Evolutionary conservation across 164 flowering plant genomes (phyloP).

Genomic region (Nymphaea thermarum): DNA sequence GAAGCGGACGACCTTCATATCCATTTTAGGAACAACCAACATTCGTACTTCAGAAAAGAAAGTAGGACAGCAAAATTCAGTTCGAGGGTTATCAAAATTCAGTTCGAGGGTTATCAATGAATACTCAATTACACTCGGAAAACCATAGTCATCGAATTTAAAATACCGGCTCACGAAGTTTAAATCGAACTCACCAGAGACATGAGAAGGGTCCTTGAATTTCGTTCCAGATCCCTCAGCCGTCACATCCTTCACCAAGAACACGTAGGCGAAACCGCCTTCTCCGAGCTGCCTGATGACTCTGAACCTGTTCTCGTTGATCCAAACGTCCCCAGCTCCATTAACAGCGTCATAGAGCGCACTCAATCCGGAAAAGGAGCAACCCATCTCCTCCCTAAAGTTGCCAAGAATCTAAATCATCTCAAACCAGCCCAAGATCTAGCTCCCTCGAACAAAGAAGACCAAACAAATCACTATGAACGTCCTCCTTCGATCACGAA

Average conservation of each 20-base stretch:
- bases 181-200: conserved; percentile 42
- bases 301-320: conserved; percentile 89
- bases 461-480: background rate
- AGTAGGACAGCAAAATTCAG: background rate
- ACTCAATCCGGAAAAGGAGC: conserved; percentile 91
- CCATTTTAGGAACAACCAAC: too few species aligned
- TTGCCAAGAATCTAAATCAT: background rate
- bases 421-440: background rate
- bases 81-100: background rate
- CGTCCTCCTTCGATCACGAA: background rate
- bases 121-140: background rate
- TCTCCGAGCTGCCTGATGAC: conserved; percentile 87
- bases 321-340: conserved; percentile 98
- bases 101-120: background rate
- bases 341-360: conserved; percentile 83
- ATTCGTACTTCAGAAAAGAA: too few species aligned
- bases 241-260: conserved; percentile 63
- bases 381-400: conserved; percentile 46
- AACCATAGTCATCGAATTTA: background rate
- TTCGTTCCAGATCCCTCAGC: conserved; percentile 35
- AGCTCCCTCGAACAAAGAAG: background rate
- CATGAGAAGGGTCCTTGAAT: conserved; percentile 63
- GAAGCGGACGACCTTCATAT: too few species aligned
- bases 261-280: conserved; percentile 89
- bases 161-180: background rate